Evolutionary conservation across 345 rosid species (phyloP).

Genomic region (Boechera retrofracta): DNA sequence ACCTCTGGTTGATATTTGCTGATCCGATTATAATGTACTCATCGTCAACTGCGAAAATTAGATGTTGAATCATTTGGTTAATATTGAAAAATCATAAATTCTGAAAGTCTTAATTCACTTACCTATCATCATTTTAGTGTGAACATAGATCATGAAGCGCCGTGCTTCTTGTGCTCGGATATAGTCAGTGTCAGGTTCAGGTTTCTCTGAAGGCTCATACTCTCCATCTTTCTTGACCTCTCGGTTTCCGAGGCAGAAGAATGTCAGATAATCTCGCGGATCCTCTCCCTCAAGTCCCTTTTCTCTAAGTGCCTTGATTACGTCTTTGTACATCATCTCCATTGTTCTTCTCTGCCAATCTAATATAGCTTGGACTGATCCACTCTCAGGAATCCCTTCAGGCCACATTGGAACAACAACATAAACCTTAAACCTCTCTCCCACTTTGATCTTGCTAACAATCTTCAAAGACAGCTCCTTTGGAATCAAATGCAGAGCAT

Average conservation of each 20-base stretch:
- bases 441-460: conserved; percentile 87
- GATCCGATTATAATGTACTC: conserved; percentile 97
- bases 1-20: conserved; percentile 97
- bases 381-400: conserved; percentile 95
- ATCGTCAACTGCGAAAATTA: conserved; percentile 74
- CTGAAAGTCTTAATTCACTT: conserved; percentile 17
- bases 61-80: neutral
- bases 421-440: conserved; percentile 85
- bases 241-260: conserved; percentile 95
- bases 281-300: conserved; percentile 69
- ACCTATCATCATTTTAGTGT: conserved; percentile 99
- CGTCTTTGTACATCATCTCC: conserved; percentile 97
- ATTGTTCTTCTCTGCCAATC: conserved; percentile 96
- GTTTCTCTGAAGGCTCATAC: conserved; percentile 79
- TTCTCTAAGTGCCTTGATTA: conserved; percentile 73
- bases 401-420: conserved; percentile 99
- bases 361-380: conserved; percentile 90
- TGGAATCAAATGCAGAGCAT: conserved; percentile 86
- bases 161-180: conserved; percentile 90
- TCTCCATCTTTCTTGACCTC: conserved; percentile 90
- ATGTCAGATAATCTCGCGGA: conserved; percentile 86
- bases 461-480: conserved; percentile 95
- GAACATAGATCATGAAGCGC: conserved; percentile 98
- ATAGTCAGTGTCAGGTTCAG: conserved; percentile 87
- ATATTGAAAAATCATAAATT: neutral